Evolutionary conservation across 495 filamentous ascomycete genomes (phyloP), one percentile per base, ranked within the genome.

Genomic region (Massariosphaeria phaeospora): DNA sequence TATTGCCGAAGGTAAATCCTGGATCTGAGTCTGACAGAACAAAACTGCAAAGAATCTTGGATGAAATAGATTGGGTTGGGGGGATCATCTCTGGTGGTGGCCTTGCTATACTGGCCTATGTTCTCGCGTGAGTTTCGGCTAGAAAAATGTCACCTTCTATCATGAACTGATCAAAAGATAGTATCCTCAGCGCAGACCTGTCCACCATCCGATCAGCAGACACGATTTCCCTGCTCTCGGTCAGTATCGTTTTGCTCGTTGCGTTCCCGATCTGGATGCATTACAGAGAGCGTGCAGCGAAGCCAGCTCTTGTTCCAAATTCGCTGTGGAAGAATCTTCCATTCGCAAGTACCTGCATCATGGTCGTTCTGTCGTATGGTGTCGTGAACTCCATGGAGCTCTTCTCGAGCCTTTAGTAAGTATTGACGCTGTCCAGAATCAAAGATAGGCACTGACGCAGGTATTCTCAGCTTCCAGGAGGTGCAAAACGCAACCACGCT

Each of bases 241-340:
- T 75, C 20, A 66, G 70, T 15, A 51, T 69, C 3, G 51, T 63
- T 9, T 62, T 76, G 5, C 61, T 78, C 0, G 71, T 75, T 0
- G 63, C 58, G 0, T 83, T 82, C 55, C 52, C 71, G 15, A 48
- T 59, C 1, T 80, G 77, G 78, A 71, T 76, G 66, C 59, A 67
- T 31, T 59, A 64, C 31, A 73, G 71, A 41, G 77, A 74, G 35
- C 63, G 66, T 40, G 55, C 39, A 1, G 63, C 66, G 4, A 67
- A 69, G 23, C 69, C 76, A 10, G 76, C 75, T 11, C 53, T 83
- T 31, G 79, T 83, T 1, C 79, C 79, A 0, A 83, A 80, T 62
- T 68, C 68, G 0, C 48, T 82, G 1, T 82, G 79, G 79, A 70
- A 66, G 24, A 79, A 78, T 30, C 52, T 55, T 0, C 65, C 70